Evolutionary conservation across 202 grass and related monocot genomes (phyloP), one percentile per base, ranked within the genome.

Genomic region (Dendrocalamus latiflorus): DNA sequence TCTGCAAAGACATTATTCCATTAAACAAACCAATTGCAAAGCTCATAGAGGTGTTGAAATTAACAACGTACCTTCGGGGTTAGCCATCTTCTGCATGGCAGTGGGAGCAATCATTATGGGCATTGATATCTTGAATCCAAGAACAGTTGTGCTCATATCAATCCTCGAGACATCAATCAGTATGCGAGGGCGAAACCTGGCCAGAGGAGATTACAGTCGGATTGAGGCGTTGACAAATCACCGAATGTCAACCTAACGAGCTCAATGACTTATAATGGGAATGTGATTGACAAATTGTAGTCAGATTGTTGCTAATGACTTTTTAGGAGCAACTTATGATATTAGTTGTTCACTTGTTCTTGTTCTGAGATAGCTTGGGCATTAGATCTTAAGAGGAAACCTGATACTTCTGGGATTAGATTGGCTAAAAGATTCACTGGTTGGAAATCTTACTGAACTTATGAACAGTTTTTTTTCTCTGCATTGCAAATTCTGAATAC

Each of bases 51-150:
- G 18, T 34, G 47, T 57, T 44, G 5, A 25, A 70, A 45, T n/a
- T n/a, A n/a, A n/a, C 13, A n/a, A 74, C 38, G 15, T 90, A 97
- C 94, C 94, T 71, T 97, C 94, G 3, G 92, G 92, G 85, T 95
- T 87, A 9, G 95, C 95, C 95, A 91, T 98, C 55, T 90, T 90
- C 70, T 98, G 95, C 2, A 97, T 16, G 43, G 94, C 94, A 68
- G 70, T 97, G 25, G 94, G 94, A 69, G 94, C 89, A 72, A 97
- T 77, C 94, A 97, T 97, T 68, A 97, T 97, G 15, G 94, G 94
- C 94, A 97, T 97, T n/a, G 94, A 97, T 54, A 97, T 88, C 79
- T 93, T 97, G 55, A 93, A 86, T 63, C 94, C 94, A 9, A 97
- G 79, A 68, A 97, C 59, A 22, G 89, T 91, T 76, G 94, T 91